Evolutionary conservation across 345 rosid genomes (phyloP), one percentile per base, ranked within the genome.

Genomic region (Dovyalis caffra): DNA sequence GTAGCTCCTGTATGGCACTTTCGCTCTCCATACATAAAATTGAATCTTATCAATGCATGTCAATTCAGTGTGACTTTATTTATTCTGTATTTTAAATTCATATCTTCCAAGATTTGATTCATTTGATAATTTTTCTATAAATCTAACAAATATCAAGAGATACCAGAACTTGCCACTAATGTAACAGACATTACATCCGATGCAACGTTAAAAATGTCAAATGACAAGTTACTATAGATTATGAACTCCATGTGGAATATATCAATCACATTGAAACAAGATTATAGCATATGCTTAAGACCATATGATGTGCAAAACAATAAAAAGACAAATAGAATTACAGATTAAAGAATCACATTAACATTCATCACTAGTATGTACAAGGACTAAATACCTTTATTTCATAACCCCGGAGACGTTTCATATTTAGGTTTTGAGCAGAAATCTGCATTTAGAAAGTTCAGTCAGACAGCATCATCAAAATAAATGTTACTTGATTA

Each of bases 401-500:
- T 79, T 92, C 99, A 78, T 90, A 76, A 57, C 97, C 99, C 73
- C 82, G 87, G 51, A 95, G 88, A 73, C 94, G 93, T 81, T 90
- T 92, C 93, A 92, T 90, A 38, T 86, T 92, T 81, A 95, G 86
- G 82, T 95, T 91, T 78, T 92, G 97, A 16, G 86, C 82, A 75
- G 84, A 74, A 82, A 95, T 88, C 99, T 95, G 91, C 89, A 78
- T 75, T 73, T 34, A 74, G 61, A 66, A 83, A 79, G 74, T 62
- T 75, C 40, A 64, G 23, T 66, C 61, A 77, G 84, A 83, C 14
- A 57, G 38, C 34, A 60, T 3, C 26, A 3, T n/a, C 25, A 28
- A 29, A 60, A 69, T 33, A 79, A 51, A 26, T 18, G 75, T 47
- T 62, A 67, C 51, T 35, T 57, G 68, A 26, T 23, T 33, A n/a